Base-by-base conservation (phyloP, 225 moss, liverwort and hornwort genomes). In the Thuidium tamariscinum region DNA sequence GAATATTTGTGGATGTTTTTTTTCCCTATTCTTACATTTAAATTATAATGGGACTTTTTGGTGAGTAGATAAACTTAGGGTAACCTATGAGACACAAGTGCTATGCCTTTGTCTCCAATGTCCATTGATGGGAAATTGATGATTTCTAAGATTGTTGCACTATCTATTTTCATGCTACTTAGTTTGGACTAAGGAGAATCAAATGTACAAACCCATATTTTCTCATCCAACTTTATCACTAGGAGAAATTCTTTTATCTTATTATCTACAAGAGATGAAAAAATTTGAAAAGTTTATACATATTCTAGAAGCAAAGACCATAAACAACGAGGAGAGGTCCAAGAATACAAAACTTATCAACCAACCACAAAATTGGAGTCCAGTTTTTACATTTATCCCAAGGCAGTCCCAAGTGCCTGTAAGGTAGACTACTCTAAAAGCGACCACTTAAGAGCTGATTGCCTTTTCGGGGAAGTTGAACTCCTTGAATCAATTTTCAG, bases 261-360 rank as follows among this genome's bases (percentile, higher is more conserved):
- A 7, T 20, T 48, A 48, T 19, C 20, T 11, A 18, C 11, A 49
- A 19, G 0, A 0, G 1, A 17, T 32, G 12, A 20, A 11, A 49
- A 12, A 73, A 19, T 30, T 30, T 30, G 10, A 18, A 72, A 46
- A 46, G 5, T 11, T 72, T 20, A 21, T 7, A 34, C 34, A 21
- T 3, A 34, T 21, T 2, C 0, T 7, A 0, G 1, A 49, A 32
- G 1, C 12, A 13, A 49, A 32, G 21, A 34, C 20, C 21, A 48
- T 1, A 3, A 32, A 12, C 2, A 34, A 32, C 0, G 2, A 12
- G 0, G 20, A 51, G 21, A 34, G 22, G 22, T 51, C 8, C 34
- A n/a, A 5, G 13, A 51, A 34, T 14, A 7, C 32, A 74, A 51
- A 51, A 34, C 5, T 61, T 61, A 6, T 71, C 21, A 51, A 34